Evolutionary conservation across 805 yeast species (phyloP).

Genomic region (Cyberlindnera suaveolens): DNA sequence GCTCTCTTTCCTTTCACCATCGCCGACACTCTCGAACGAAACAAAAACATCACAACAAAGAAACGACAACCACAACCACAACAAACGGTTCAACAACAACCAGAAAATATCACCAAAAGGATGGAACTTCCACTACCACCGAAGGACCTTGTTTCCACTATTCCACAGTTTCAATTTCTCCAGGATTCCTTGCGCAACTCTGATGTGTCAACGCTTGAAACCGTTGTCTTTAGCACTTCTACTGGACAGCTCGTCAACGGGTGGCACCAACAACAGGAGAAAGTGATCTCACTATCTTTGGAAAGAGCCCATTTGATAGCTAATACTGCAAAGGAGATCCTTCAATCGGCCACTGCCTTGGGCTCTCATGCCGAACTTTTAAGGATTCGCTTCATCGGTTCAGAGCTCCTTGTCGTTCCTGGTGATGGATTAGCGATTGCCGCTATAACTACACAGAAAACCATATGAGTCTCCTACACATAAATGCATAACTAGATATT

Average conservation of each 20-base stretch:
- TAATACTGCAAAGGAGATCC: not conserved
- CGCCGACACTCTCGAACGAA: too few relatives aligned
- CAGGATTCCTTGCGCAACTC: slow-evolving; percentile 1
- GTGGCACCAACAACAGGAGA: slow-evolving; percentile 7
- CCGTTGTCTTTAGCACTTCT: slow-evolving; percentile 2
- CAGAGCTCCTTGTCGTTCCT: slow-evolving; percentile 1
- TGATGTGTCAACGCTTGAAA: not conserved
- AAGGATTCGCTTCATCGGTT: not conserved
- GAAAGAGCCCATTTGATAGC: not conserved
- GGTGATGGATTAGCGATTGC: not conserved
- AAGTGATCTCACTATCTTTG: not conserved
- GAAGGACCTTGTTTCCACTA: slow-evolving; percentile 1
- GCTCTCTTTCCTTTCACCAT: too few relatives aligned
- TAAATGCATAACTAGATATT: too few relatives aligned
- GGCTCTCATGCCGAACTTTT: slow-evolving; percentile 1
- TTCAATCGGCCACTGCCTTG: not conserved
- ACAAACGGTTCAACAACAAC: not conserved
- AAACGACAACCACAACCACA: not conserved
- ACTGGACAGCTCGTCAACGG: slow-evolving; percentile 8
- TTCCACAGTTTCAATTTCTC: slow-evolving; percentile 9
- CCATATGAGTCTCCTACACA: too few relatives aligned
- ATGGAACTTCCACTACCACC: slow-evolving; percentile 7
- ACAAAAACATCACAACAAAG: too few relatives aligned
- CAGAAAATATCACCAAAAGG: not conserved
- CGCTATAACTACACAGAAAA: not conserved